Conservation (phyloP, 371 early-diverging fungal species). For the Mucor mucedo region DNA sequence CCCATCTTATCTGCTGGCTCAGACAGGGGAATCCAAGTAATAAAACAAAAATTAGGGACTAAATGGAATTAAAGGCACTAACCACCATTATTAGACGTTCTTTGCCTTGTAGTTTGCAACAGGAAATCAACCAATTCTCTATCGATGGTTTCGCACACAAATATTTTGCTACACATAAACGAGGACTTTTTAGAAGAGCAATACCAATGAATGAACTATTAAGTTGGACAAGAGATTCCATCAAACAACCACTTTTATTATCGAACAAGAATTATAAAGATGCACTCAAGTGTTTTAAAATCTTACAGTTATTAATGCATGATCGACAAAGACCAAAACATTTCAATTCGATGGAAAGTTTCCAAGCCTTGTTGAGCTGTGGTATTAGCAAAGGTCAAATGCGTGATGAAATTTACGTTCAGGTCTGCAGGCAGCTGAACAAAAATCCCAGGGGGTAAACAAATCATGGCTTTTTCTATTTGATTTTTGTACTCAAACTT, state of each 20-base stretch:
- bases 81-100: conserved; percentile 37
- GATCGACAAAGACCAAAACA: conserved; percentile 56
- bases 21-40: conserved; percentile 33
- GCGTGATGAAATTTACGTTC: conserved; percentile 94
- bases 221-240: conserved; percentile 70
- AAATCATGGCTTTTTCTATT: not conserved
- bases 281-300: conserved; percentile 83
- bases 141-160: conserved; percentile 93
- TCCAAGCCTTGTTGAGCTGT: conserved; percentile 74
- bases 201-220: conserved; percentile 90
- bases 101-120: conserved; percentile 69
- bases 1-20: conserved; percentile 27
- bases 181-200: conserved; percentile 78
- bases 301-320: conserved; percentile 85
- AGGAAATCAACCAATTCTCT: conserved; percentile 80
- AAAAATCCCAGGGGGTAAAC: conserved; percentile 78
- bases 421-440: conserved; percentile 89
- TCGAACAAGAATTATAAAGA: conserved; percentile 79
- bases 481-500: not conserved
- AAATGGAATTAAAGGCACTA: not conserved
- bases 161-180: conserved; percentile 89
- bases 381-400: conserved; percentile 80
- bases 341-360: conserved; percentile 56
- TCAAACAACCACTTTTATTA: conserved; percentile 72
- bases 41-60: not conserved